Percentiles rank a stretch among this genome's conserved stretches.
Conservation (phyloP, 805 yeast genomes). For the Torulaspora microellipsoides region DNA sequence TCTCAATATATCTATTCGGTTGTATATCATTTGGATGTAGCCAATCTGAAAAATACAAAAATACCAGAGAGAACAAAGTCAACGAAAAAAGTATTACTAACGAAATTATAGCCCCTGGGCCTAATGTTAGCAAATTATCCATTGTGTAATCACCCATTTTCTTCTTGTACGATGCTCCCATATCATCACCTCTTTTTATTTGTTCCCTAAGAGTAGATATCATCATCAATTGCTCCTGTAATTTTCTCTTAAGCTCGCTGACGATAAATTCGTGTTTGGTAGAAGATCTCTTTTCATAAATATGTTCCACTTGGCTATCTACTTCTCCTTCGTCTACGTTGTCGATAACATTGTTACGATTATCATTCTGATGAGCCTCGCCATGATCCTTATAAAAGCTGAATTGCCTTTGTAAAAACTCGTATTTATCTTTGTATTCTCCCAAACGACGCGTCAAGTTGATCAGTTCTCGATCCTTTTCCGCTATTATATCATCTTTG, state of each 20-base stretch:
- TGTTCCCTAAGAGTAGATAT: constrained; percentile 24
- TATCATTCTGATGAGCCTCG: constrained; percentile 10
- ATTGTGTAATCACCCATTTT: neutral
- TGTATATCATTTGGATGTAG: neutral
- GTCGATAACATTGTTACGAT: neutral
- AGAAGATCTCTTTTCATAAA: constrained; percentile 2
- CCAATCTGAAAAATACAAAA: neutral
- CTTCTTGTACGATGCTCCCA: constrained; percentile 1
- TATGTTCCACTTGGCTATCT: neutral
- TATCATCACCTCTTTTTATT: constrained; percentile 10
- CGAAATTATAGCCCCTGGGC: neutral
- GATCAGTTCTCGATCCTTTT: constrained; percentile 20
- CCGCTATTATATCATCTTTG: constrained; percentile 18
- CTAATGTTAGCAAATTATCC: neutral
- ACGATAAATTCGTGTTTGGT: constrained; percentile 29
- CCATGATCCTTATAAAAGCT: constrained; percentile 26
- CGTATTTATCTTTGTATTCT: constrained; percentile 26
- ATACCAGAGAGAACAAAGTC: neutral
- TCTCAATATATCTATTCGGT: neutral
- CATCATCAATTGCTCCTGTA: constrained; percentile 27
- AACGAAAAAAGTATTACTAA: neutral
- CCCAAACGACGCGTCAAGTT: constrained; percentile 16
- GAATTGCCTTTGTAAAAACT: constrained; percentile 26
- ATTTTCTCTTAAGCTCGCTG: constrained; percentile 27
- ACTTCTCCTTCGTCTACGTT: neutral